phyloP scores from a whole-genome alignment of 345 rosid species.

The Moricandia moricandioides region DNA sequence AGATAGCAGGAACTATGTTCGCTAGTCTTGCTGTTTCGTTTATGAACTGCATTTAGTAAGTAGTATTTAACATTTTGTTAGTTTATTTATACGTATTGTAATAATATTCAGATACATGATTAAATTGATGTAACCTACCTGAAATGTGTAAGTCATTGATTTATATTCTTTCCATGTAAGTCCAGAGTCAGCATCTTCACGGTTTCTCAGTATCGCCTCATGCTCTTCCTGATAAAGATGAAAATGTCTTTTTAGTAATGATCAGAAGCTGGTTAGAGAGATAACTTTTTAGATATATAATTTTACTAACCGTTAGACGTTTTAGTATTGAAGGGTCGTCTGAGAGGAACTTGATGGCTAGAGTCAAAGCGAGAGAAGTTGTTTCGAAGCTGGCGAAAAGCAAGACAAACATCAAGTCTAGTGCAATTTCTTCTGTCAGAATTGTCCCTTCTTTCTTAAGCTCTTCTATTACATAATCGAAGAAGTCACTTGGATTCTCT shows the following conservation, averaged over 20 bases:
- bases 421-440: constrained; percentile 75
- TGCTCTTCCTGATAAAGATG: constrained; percentile 78
- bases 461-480: constrained; percentile 79
- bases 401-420: constrained; percentile 92
- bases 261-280: not conserved
- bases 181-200: constrained; percentile 53
- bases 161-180: constrained; percentile 92
- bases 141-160: constrained; percentile 92
- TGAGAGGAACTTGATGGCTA: constrained; percentile 72
- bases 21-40: constrained; percentile 34
- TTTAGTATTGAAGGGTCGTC: constrained; percentile 60
- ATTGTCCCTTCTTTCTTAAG: constrained; percentile 72
- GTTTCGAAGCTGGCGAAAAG: constrained; percentile 96
- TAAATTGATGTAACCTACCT: constrained; percentile 38
- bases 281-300: not conserved
- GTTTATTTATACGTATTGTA: not conserved
- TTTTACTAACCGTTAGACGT: constrained; percentile 59
- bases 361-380: constrained; percentile 82
- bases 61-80: constrained; percentile 6
- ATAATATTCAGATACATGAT: not conserved
- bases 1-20: constrained; percentile 27
- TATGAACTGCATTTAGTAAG: constrained; percentile 17
- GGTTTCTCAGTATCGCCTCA: constrained; percentile 52
- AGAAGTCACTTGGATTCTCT: constrained; percentile 57
- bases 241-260: not conserved